phyloP scores from a whole-genome alignment of 140 eudicot genomes.

The Erigeron philadelphicus region DNA sequence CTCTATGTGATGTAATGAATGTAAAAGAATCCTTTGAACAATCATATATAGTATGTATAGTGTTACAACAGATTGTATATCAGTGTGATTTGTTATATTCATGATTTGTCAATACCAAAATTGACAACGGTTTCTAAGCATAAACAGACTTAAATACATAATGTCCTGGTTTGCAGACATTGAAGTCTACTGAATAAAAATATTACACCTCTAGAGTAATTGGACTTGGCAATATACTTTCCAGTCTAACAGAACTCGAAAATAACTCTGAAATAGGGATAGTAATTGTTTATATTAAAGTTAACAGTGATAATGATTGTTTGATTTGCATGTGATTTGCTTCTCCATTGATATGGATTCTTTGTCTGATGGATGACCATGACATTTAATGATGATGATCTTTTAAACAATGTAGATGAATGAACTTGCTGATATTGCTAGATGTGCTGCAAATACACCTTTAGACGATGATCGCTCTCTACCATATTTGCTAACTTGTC shows the following conservation, averaged over 20 bases:
- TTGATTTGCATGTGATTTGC: neutral
- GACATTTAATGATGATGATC: slow-evolving; percentile 13
- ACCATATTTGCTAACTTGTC: slow-evolving; percentile 74
- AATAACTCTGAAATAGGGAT: neutral
- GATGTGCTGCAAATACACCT: slow-evolving; percentile 79
- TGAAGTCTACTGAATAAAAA: neutral
- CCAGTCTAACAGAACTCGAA: neutral
- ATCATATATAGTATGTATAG: neutral
- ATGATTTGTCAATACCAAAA: neutral
- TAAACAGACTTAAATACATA: neutral
- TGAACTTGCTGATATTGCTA: slow-evolving; percentile 95
- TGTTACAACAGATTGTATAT: neutral
- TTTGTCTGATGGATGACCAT: neutral
- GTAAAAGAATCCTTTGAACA: neutral
- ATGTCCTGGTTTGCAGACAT: neutral
- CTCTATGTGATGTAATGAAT: slow-evolving; percentile 1
- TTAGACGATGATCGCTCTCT: slow-evolving; percentile 74
- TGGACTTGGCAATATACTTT: neutral
- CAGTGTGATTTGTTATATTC: slow-evolving; percentile 7
- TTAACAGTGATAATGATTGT: neutral
- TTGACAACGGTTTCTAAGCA: neutral
- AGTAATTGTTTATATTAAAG: neutral
- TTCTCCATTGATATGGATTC: neutral
- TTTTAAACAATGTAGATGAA: slow-evolving; percentile 55
- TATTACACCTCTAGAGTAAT: neutral